phyloP scores from a whole-genome alignment of 176 grass and related monocot genomes.

The Ensete glaucum region DNA sequence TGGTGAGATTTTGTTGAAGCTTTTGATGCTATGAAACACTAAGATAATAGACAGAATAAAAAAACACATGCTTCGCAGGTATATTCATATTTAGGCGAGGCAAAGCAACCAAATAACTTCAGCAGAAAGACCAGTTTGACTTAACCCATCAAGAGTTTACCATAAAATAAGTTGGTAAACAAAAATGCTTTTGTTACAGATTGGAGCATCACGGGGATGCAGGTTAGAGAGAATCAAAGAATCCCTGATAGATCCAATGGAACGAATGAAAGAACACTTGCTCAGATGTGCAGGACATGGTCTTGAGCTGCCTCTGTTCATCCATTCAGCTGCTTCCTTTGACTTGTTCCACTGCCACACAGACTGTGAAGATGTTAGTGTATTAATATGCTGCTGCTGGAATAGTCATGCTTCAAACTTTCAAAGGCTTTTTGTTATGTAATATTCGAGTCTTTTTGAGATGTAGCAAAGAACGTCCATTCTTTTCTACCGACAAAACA shows the following conservation, averaged over 20 bases:
- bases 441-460: too few species aligned
- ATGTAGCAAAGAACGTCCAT: background rate
- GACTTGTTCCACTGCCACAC: conserved; percentile 19
- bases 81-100: too few species aligned
- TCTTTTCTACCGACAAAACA: too few species aligned
- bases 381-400: background rate
- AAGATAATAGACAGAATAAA: too few species aligned
- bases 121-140: background rate
- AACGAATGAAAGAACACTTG: conserved; percentile 5
- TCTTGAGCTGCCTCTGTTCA: background rate
- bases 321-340: conserved; percentile 14
- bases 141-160: conserved; percentile 16
- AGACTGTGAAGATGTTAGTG: conserved; percentile 4
- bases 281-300: background rate
- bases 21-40: too few species aligned
- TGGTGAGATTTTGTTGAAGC: too few species aligned
- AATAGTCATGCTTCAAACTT: background rate
- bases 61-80: too few species aligned
- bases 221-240: conserved; percentile 14
- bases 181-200: conserved; percentile 17
- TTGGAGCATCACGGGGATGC: conserved; percentile 6
- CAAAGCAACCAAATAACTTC: too few species aligned
- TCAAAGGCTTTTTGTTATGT: too few species aligned
- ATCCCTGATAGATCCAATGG: conserved; percentile 8
- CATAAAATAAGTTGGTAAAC: conserved; percentile 28